Evolutionary conservation across 2,329 filamentous ascomycete genomes (phyloP).

Genomic region (Aurifilum marmelostoma): DNA sequence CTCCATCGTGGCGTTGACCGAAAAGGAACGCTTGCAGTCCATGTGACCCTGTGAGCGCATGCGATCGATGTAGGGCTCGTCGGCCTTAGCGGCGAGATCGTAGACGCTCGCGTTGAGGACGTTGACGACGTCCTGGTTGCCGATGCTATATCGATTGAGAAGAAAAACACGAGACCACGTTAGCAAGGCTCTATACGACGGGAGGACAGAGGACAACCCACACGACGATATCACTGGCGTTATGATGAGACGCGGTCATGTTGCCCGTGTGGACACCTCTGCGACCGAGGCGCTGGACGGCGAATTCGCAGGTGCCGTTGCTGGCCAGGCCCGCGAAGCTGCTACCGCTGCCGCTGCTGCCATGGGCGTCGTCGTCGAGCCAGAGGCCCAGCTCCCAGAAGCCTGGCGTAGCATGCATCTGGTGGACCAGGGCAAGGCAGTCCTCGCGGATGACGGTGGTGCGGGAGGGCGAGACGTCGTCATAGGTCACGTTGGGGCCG

Average conservation of each 20-base stretch:
- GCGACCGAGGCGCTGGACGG: constrained; percentile 11
- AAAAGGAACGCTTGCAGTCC: constrained; percentile 12
- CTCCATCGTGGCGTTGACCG: constrained; percentile 5
- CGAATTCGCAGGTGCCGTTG: constrained; percentile 23
- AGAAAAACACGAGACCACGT: neutral
- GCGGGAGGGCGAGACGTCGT: constrained; percentile 14
- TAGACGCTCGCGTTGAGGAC: constrained; percentile 19
- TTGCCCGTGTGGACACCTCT: too few relatives aligned
- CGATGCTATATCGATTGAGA: neutral
- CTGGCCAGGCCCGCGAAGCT: neutral
- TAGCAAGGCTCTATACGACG: neutral
- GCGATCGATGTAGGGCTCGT: constrained; percentile 16
- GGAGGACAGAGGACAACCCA: neutral
- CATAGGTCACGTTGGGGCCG: constrained; percentile 8
- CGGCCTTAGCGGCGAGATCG: constrained; percentile 1
- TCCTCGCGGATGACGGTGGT: constrained; percentile 16
- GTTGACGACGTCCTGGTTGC: constrained; percentile 20
- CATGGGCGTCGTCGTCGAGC: neutral
- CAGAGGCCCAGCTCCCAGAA: constrained; percentile 16
- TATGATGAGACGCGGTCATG: neutral
- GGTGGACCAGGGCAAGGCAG: neutral
- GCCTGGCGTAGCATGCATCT: constrained; percentile 1
- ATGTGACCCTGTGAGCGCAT: constrained; percentile 19
- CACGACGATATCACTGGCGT: constrained; percentile 12
- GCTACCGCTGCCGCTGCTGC: neutral